Evolutionary conservation across 495 filamentous ascomycete species (phyloP), one percentile per base, ranked within the genome.

Genomic region (Physcia stellaris): DNA sequence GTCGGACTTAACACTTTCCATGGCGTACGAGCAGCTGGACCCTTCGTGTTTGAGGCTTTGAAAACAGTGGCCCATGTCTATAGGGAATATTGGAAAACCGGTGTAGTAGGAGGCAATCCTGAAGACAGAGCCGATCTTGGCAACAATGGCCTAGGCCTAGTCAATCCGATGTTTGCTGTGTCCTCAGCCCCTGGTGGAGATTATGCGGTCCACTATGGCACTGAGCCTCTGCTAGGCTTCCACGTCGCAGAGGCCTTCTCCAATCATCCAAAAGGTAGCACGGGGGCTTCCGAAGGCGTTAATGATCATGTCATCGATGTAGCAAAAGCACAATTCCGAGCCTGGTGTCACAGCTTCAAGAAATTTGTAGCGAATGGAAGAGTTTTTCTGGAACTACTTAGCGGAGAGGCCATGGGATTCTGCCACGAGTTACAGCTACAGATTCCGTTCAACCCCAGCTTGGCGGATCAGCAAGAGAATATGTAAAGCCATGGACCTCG

Each of bases 141-240:
- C 13, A 11, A 24, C 12, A 19, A 27, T 22, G 13, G 36, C 11
- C 20, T 26, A 7, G 19, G 12, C 11, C 26, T 41, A 31, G 32
- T 41, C 15, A 62, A 63, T 39, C 59, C 59, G 13, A 56, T 50
- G 42, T 58, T 63, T 42, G 47, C 38, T 12, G 28, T 43, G 12
- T 37, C 43, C 16, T 50, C 43, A n/a, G 26, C 37, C 4, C 30
- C 32, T 18, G 40, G 35, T 21, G 18, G 20, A 10, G 36, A 24
- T 5, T 38, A 26, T 19, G 19, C 32, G 15, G 45, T 68, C 12
- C 55, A 66, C 33, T 64, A 57, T 38, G 55, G 60, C 16, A 50
- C 56, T 15, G 49, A 68, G 39, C 65, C 64, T 0, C 32, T 71
- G 6, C 43, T 61, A 4, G 53, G 65, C 13, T 71, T 64, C 37